A percentile compares a stretch with the other conserved stretches of the same genome.
phyloP scores from a whole-genome alignment of 2,329 filamentous ascomycete species.

The Paecilomyces fulvus region DNA sequence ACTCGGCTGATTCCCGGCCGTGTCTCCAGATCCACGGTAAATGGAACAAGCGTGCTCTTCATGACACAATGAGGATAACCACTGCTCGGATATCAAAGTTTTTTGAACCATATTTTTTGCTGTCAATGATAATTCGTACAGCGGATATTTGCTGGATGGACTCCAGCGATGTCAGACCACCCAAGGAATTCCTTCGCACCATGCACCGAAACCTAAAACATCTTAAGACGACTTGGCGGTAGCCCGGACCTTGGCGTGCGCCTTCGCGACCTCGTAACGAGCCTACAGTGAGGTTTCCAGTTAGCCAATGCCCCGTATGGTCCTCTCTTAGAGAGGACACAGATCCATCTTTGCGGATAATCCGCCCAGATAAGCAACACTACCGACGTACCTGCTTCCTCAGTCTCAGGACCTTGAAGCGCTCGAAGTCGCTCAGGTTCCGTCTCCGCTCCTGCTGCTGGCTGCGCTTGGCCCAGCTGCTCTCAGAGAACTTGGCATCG shows the following conservation, averaged over 20 bases:
- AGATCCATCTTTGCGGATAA: neutral
- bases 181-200: constrained; percentile 35
- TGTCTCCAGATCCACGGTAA: constrained; percentile 9
- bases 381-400: constrained; percentile 80
- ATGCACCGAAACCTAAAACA: constrained; percentile 33
- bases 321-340: neutral
- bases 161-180: constrained; percentile 21
- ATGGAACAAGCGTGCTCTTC: constrained; percentile 8
- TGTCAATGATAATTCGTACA: constrained; percentile 35
- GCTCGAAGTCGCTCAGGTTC: constrained; percentile 94
- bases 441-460: constrained; percentile 77
- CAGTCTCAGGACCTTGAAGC: constrained; percentile 99
- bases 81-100: constrained; percentile 32
- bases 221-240: constrained; percentile 53
- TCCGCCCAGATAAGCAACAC: neutral
- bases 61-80: constrained; percentile 9
- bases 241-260: constrained; percentile 84
- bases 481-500: constrained; percentile 86
- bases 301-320: constrained; percentile 6
- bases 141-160: constrained; percentile 26
- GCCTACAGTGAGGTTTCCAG: constrained; percentile 38
- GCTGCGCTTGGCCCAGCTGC: constrained; percentile 90
- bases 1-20: constrained; percentile 8
- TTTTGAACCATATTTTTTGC: constrained; percentile 34
- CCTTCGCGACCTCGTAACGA: constrained; percentile 96